Evolutionary conservation across 192 early-diverging fungal species (phyloP), one percentile per base, ranked within the genome.

Genomic region (Coemansia sp.): DNA sequence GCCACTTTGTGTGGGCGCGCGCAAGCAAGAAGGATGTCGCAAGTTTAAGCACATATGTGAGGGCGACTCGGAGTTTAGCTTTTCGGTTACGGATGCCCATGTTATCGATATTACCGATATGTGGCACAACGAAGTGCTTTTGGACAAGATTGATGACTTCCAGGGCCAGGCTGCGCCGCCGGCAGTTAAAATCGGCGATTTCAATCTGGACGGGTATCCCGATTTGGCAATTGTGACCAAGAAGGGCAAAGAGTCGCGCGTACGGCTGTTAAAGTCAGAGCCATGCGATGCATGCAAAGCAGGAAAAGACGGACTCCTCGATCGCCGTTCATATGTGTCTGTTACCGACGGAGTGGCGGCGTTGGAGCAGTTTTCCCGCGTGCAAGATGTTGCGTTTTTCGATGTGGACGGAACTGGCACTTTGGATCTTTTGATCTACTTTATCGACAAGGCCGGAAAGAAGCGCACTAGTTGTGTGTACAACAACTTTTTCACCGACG

Each of bases 401-500:
- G 96, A 98, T 67, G 82, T 96, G 57, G 93, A 92, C 77, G 92
- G 96, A 43, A 89, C 94, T 65, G 94, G 93, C 80, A 82, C 84
- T 27, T 17, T 79, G 60, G 95, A 95, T 76, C 87, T 96, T 9
- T 72, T 98, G 32, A 75, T 93, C 15, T 76, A 86, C 35, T 83
- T 82, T 58, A 63, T 67, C 23, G 67, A 67, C 59, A 63, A 50
- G 15, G 60, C 24, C 3, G 62, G 69, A 17, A 68, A 63, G 47
- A 59, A 69, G 81, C 74, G 83, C 58, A 77, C 82, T 19, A 63
- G 82, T 0, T 84, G 87, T 48, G 80, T 94, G 22, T 85, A 88
- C 63, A 98, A 98, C 77, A 93, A 93, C 63, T 94, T 90, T 64
- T 94, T 91, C 66, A 93, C 89, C 58, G 95, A 98, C 72, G 95